Evolutionary conservation across 164 flowering plant species (phyloP).

Genomic region (Macadamia integrifolia): DNA sequence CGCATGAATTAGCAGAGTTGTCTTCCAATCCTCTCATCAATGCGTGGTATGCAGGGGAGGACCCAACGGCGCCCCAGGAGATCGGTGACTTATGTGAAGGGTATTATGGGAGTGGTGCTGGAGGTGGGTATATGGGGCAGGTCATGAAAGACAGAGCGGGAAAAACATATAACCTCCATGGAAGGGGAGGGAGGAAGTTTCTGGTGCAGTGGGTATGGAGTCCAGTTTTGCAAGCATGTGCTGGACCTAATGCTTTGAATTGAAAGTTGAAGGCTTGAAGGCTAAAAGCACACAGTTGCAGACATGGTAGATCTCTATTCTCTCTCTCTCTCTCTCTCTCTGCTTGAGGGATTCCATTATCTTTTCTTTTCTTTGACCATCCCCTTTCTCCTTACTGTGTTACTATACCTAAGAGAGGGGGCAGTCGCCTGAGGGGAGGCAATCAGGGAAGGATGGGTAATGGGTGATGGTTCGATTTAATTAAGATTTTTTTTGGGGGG

Average conservation of each 20-base stretch:
- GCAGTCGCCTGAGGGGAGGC: too few species aligned
- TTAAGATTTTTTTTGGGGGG: too few species aligned
- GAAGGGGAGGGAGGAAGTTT: conserved; percentile 60
- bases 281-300: background rate
- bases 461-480: too few species aligned
- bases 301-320: too few species aligned
- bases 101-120: conserved; percentile 88
- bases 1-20: conserved; percentile 87
- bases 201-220: conserved; percentile 96
- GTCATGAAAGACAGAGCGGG: conserved; percentile 70
- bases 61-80: conserved; percentile 93
- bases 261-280: conserved; percentile 8
- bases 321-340: too few species aligned
- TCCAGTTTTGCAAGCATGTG: conserved; percentile 66
- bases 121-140: conserved; percentile 90
- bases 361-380: too few species aligned
- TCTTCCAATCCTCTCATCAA: conserved; percentile 81
- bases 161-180: conserved; percentile 64
- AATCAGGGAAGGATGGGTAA: too few species aligned
- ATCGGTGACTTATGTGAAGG: conserved; percentile 94
- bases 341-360: too few species aligned
- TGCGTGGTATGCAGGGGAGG: conserved; percentile 98
- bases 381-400: too few species aligned
- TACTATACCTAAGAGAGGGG: too few species aligned
- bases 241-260: conserved; percentile 86